Evolutionary conservation across 1,284 basidiomycete genomes (phyloP), one percentile per base, ranked within the genome.

Genomic region (Trichosporon ovoides): DNA sequence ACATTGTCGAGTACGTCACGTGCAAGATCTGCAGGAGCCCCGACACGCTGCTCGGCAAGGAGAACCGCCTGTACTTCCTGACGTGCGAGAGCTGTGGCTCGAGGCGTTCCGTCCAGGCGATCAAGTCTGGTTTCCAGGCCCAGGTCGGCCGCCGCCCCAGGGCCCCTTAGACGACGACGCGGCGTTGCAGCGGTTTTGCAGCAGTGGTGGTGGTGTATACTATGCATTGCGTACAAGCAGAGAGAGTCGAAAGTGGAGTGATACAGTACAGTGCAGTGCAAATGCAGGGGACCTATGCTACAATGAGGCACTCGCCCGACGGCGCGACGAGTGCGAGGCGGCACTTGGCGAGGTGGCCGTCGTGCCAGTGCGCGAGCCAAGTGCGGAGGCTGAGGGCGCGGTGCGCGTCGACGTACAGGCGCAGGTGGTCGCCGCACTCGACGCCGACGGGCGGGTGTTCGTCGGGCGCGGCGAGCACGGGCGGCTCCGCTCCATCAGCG

Each of bases 1-100:
- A 98, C 78, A 98, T 98, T 71, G 94, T 95, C 68, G 95, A 98
- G 80, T 98, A 99, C 80, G 96, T 99, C 59, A 97, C 93, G 40
- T 99, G 95, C 85, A 96, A 97, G 80, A 98, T 95, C 38, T 99
- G 95, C 84, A 98, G 97, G 81, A 97, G 94, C 4, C 91, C 92
- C 53, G 94, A 98, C 76, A 99, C 95, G 6, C 84, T 95, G 19
- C 84, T 99, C 50, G 88, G 88, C 51, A 98, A 98, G 80, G 93
- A 98, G 80, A 97, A 98, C 79, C 90, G 95, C 79, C 91, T 99
- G 74, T 98, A 95, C 83, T 98, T 99, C 83, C 93, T 98, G 84
- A 87, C 90, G 0, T 98, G 95, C 81, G 90, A 96, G 79, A 87
- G 89, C 22, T 97, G 92, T 74, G 92, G 92, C 9, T 92, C 88